Conservation (phyloP, 2,329 filamentous ascomycete genomes). For the Lachnellula arida region DNA sequence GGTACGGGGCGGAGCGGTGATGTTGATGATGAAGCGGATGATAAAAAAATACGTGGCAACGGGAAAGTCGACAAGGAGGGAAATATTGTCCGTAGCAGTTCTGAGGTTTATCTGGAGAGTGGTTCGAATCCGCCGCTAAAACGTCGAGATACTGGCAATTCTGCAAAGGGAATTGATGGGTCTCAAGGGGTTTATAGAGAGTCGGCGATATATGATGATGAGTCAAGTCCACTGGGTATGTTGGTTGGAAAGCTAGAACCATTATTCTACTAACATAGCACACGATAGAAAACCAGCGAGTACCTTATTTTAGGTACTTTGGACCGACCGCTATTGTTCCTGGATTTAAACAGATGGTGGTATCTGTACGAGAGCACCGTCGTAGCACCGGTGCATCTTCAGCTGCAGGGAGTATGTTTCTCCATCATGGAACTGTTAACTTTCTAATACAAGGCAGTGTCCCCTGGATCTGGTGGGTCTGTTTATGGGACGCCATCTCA, state of each 20-base stretch:
- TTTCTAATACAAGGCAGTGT: slow-evolving; percentile 18
- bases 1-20: slow-evolving; percentile 30
- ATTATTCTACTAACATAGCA: slow-evolving; percentile 37
- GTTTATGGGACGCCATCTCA: slow-evolving; percentile 19
- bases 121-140: background rate
- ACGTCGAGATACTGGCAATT: slow-evolving; percentile 2
- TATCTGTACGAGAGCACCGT: slow-evolving; percentile 64
- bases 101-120: slow-evolving; percentile 7
- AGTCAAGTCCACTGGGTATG: slow-evolving; percentile 32
- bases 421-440: background rate
- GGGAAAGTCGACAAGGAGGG: slow-evolving; percentile 1
- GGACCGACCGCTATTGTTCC: slow-evolving; percentile 88
- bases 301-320: slow-evolving; percentile 89
- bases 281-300: slow-evolving; percentile 52
- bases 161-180: background rate
- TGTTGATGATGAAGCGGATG: slow-evolving; percentile 34
- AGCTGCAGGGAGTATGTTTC: slow-evolving; percentile 19
- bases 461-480: slow-evolving; percentile 25
- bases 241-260: background rate
- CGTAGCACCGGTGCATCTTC: slow-evolving; percentile 43
- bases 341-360: slow-evolving; percentile 90
- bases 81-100: background rate
- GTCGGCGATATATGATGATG: slow-evolving; percentile 21
- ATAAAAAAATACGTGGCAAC: background rate
- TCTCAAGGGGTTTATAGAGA: slow-evolving; percentile 19